Evolutionary conservation across 129 eudicot genomes (phyloP).

Genomic region (Flaveria linearis): DNA sequence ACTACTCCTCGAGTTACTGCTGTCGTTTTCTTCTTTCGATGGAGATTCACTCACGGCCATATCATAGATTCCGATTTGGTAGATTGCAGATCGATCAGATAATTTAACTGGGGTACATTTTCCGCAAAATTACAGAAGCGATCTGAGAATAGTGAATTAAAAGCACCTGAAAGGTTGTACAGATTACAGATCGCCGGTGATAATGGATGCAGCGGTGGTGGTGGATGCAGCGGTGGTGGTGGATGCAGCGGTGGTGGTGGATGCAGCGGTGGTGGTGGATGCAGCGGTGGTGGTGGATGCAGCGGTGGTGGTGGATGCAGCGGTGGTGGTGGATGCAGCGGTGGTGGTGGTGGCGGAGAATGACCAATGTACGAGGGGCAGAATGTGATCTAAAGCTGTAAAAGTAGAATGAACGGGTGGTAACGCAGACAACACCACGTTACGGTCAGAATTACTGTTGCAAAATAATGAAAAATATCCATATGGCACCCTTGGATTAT

Average conservation of each 20-base stretch:
- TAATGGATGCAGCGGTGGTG: not conserved
- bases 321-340: too few relatives aligned
- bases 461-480: not conserved
- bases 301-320: too few relatives aligned
- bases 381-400: constrained; percentile 22
- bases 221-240: not conserved
- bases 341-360: not conserved
- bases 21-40: constrained; percentile 9
- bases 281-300: too few relatives aligned
- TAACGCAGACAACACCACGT: not conserved
- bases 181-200: constrained; percentile 16
- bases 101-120: not conserved
- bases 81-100: not conserved
- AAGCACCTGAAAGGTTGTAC: too few relatives aligned
- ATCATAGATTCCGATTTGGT: constrained; percentile 12
- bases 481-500: not conserved
- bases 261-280: too few relatives aligned
- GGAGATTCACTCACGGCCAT: constrained; percentile 49
- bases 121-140: not conserved
- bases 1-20: constrained; percentile 42
- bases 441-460: constrained; percentile 1
- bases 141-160: not conserved
- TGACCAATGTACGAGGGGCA: not conserved
- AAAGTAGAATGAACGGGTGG: constrained; percentile 13
- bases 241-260: too few relatives aligned